A percentile compares a stretch with the other conserved stretches of the same genome.
phyloP scores from a whole-genome alignment of 495 filamentous ascomycete genomes.

The Aspergillus asperescens region DNA sequence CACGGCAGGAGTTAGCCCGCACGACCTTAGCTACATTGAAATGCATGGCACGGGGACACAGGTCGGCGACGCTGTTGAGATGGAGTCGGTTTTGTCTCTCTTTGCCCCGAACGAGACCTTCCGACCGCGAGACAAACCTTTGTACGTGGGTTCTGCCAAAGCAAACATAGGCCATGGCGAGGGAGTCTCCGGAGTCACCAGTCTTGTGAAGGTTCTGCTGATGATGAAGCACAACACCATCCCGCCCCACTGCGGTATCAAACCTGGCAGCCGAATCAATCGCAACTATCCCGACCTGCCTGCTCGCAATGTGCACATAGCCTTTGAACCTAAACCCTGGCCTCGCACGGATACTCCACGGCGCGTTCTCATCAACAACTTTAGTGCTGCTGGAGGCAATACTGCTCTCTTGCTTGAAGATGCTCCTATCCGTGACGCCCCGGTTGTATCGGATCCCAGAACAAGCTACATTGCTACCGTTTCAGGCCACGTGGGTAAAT shows the following conservation, averaged over 20 bases:
- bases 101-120: background rate
- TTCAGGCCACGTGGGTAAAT: background rate
- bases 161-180: constrained; percentile 40
- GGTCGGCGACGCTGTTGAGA: constrained; percentile 3
- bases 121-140: background rate
- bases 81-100: constrained; percentile 20
- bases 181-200: constrained; percentile 25
- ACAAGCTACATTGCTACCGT: background rate
- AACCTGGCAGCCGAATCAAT: constrained; percentile 36
- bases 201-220: constrained; percentile 30
- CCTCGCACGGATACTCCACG: background rate
- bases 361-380: constrained; percentile 32
- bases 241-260: constrained; percentile 37
- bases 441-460: background rate
- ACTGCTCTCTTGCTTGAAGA: constrained; percentile 38
- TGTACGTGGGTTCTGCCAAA: constrained; percentile 31
- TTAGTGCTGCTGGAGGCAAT: constrained; percentile 41
- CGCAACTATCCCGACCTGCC: constrained; percentile 22
- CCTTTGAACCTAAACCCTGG: background rate
- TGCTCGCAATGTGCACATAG: constrained; percentile 12
- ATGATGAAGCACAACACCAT: constrained; percentile 28
- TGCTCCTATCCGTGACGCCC: constrained; percentile 9
- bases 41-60: constrained; percentile 4
- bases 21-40: constrained; percentile 31
- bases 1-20: constrained; percentile 41